phyloP scores from a whole-genome alignment of 2,329 filamentous ascomycete species.

The Alternaria solani region DNA sequence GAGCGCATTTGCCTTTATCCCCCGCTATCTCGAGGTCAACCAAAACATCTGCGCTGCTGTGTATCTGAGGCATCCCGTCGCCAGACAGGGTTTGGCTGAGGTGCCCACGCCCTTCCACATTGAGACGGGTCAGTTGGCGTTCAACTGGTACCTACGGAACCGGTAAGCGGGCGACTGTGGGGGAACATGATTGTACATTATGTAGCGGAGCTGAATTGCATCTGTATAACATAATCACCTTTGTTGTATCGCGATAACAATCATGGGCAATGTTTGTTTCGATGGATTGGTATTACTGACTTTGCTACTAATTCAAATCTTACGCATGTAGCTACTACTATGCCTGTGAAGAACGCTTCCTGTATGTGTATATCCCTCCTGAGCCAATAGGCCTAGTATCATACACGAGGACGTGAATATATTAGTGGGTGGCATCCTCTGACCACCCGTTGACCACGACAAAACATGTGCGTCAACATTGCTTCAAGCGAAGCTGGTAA shows the following conservation, averaged over 20 bases:
- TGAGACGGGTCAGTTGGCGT: slow-evolving; percentile 78
- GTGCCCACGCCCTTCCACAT: slow-evolving; percentile 79
- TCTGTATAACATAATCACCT: slow-evolving; percentile 8
- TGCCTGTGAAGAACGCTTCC: not conserved
- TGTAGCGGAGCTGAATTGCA: slow-evolving; percentile 3
- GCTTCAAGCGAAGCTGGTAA: not conserved
- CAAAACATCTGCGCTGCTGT: slow-evolving; percentile 96
- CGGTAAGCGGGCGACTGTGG: slow-evolving; percentile 60
- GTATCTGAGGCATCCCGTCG: slow-evolving; percentile 93
- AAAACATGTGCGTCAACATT: not conserved
- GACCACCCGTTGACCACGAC: slow-evolving; percentile 2
- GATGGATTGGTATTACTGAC: not conserved
- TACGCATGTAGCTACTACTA: not conserved
- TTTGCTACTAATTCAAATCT: not conserved
- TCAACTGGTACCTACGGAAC: slow-evolving; percentile 92
- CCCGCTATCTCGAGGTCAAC: slow-evolving; percentile 95
- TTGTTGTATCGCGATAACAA: not conserved
- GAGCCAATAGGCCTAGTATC: not conserved
- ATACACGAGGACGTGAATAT: slow-evolving; percentile 14
- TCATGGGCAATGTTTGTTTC: not conserved
- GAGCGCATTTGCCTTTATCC: slow-evolving; percentile 92
- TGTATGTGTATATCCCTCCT: not conserved
- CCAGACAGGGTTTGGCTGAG: slow-evolving; percentile 77
- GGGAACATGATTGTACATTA: slow-evolving; percentile 14
- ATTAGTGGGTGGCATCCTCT: slow-evolving; percentile 17